A percentile compares a stretch with the other conserved stretches of the same genome.
These are phyloP conservation scores for Lagenidium giganteum DNA, from an alignment of 352 stramenopile species.

Conservation along the genomic window DNA sequence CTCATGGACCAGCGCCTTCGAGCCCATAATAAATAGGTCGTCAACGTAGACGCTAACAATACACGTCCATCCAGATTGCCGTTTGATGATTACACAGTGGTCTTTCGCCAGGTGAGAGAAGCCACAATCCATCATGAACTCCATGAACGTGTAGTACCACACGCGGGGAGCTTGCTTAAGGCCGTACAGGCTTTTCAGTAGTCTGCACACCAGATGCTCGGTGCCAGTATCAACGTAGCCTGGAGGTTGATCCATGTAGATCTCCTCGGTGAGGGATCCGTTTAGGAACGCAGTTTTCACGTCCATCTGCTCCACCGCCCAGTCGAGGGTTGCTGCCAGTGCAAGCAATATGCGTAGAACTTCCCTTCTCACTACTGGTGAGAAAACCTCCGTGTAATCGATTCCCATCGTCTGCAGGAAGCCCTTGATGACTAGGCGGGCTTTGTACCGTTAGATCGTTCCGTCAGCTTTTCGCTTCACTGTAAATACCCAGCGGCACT, in stretches of 20 bases:
- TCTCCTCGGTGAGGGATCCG: constrained; percentile 8
- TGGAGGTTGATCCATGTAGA: constrained; percentile 13
- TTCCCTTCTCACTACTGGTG: not conserved
- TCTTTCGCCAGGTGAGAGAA: no score
- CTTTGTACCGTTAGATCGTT: constrained; percentile 4
- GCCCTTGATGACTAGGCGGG: constrained; percentile 4
- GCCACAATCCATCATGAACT: no score
- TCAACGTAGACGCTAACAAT: no score
- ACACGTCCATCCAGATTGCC: no score
- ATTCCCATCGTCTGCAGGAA: constrained; percentile 1
- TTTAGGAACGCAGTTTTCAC: constrained; percentile 15
- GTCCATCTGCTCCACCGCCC: constrained; percentile 10
- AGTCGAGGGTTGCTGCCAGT: constrained; percentile 5
- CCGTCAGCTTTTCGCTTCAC: constrained; percentile 2
- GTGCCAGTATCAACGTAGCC: not conserved
- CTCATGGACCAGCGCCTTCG: no score
- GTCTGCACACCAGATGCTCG: constrained; percentile 10
- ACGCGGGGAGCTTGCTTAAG: constrained; percentile 18
- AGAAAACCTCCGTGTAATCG: constrained; percentile 4
- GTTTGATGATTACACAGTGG: no score
- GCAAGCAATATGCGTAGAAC: not conserved
- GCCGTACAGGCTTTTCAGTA: constrained; percentile 14
- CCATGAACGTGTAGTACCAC: no score
- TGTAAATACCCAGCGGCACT: not conserved
- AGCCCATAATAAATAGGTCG: no score